Evolutionary conservation across 805 yeast species (phyloP).

Genomic region (Kuraishia ogatae): DNA sequence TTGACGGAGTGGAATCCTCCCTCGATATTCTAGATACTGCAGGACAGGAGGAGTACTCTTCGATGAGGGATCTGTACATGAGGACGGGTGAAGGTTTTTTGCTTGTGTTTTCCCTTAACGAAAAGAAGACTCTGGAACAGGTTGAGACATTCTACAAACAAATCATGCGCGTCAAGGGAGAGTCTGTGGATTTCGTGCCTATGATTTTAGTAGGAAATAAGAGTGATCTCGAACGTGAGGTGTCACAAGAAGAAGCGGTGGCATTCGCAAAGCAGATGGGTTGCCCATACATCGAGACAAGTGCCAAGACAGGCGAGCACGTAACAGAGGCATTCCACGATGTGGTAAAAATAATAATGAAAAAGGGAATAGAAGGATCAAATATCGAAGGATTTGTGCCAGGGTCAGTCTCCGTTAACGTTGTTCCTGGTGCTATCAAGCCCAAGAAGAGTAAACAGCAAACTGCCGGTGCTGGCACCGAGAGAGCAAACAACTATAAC

Average conservation of each 20-base stretch:
- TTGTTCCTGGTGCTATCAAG: slow-evolving; percentile 8
- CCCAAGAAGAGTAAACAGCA: slow-evolving; percentile 2
- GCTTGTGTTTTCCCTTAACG: slow-evolving; percentile 82
- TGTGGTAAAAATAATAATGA: slow-evolving; percentile 22
- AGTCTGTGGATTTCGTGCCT: slow-evolving; percentile 56
- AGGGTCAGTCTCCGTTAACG: not conserved
- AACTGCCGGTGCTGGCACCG: not conserved
- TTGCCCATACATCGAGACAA: slow-evolving; percentile 80
- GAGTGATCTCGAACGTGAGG: slow-evolving; percentile 63
- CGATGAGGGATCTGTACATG: slow-evolving; percentile 92
- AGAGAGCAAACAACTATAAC: slow-evolving; percentile 5
- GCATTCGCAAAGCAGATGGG: slow-evolving; percentile 57
- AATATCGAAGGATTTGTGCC: not conserved
- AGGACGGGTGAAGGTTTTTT: slow-evolving; percentile 93
- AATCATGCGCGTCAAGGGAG: slow-evolving; percentile 38
- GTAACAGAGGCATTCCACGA: slow-evolving; percentile 38
- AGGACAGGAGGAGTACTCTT: slow-evolving; percentile 94
- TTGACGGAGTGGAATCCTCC: slow-evolving; percentile 70
- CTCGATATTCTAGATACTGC: slow-evolving; percentile 95
- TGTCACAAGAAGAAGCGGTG: slow-evolving; percentile 48
- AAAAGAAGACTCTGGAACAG: slow-evolving; percentile 79
- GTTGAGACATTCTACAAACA: slow-evolving; percentile 56
- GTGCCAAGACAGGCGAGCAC: slow-evolving; percentile 85
- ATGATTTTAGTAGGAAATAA: slow-evolving; percentile 73
- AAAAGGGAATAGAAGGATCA: not conserved